Evolutionary conservation across 805 yeast genomes (phyloP).

Genomic region (Kodamaea fukazawae): DNA sequence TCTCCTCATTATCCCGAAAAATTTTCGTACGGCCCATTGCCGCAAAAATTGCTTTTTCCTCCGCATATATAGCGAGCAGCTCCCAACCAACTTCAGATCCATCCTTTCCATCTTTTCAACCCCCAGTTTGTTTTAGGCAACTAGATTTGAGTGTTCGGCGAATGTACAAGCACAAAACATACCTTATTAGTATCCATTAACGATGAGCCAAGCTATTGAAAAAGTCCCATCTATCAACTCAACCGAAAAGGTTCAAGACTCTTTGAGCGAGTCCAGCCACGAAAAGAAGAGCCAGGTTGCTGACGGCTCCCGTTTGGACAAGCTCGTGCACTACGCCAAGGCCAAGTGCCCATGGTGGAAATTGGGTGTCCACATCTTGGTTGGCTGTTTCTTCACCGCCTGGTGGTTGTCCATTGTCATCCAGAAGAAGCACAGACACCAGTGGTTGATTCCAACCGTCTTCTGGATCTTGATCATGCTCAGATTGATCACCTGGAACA

Average conservation of each 20-base stretch:
- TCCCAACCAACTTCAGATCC: background rate
- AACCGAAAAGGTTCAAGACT: constrained; percentile 1
- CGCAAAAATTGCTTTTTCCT: constrained; percentile 1
- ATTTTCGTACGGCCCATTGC: constrained; percentile 6
- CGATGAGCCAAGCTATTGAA: background rate
- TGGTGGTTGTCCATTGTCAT: constrained; percentile 54
- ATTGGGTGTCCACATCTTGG: constrained; percentile 16
- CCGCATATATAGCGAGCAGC: no score
- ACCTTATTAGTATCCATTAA: constrained; percentile 12
- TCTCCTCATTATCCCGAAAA: no score
- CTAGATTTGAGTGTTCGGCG: no score
- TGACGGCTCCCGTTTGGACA: background rate
- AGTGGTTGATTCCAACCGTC: constrained; percentile 59
- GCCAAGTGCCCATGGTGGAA: constrained; percentile 12
- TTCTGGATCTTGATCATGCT: constrained; percentile 50
- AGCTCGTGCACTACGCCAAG: constrained; percentile 7
- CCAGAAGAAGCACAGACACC: constrained; percentile 46
- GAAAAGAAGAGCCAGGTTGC: background rate
- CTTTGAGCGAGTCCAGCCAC: constrained; percentile 3
- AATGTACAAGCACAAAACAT: constrained; percentile 10
- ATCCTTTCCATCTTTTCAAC: constrained; percentile 5
- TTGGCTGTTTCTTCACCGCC: constrained; percentile 25
- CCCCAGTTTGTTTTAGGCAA: background rate
- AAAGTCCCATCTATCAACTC: background rate
- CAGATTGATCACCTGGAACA: constrained; percentile 50